phyloP scores from a whole-genome alignment of 768 basidiomycete species.

The Rhodocollybia butyracea region DNA sequence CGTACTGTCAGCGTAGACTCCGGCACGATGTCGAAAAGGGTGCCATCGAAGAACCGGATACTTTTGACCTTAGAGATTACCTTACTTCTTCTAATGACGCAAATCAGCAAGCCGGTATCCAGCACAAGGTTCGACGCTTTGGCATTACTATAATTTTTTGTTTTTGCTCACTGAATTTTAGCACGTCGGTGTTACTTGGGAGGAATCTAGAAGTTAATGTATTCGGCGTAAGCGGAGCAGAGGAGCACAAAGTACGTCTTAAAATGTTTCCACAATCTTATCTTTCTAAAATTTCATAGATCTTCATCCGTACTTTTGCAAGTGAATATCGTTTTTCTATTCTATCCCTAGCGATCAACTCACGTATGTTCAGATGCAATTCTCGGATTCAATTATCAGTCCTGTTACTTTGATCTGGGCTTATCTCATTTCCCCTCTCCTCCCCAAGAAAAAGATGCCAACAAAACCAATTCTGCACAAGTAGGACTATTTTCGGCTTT shows the following conservation, averaged over 20 bases:
- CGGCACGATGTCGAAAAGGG: constrained; percentile 45
- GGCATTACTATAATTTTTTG: neutral
- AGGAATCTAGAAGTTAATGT: constrained; percentile 63
- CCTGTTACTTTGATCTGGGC: constrained; percentile 49
- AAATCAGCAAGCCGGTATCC: constrained; percentile 60
- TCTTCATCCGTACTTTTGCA: constrained; percentile 59
- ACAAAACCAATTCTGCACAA: constrained; percentile 59
- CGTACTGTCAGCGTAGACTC: constrained; percentile 21
- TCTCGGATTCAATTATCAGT: constrained; percentile 47
- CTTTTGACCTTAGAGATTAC: constrained; percentile 68
- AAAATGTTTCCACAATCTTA: neutral
- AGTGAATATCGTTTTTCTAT: constrained; percentile 33
- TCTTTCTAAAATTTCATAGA: constrained; percentile 25
- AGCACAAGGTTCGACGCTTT: constrained; percentile 46
- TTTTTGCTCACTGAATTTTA: constrained; percentile 14
- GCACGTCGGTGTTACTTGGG: constrained; percentile 76
- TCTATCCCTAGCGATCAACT: neutral
- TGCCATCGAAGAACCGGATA: constrained; percentile 23
- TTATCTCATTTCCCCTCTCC: constrained; percentile 32
- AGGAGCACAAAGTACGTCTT: constrained; percentile 47
- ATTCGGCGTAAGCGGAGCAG: constrained; percentile 50
- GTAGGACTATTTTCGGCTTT: constrained; percentile 28
- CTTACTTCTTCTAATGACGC: constrained; percentile 65
- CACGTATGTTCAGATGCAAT: constrained; percentile 39
- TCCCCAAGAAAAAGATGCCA: constrained; percentile 33